Evolutionary conservation across 305 asterid species (phyloP).

Genomic region (Lippia alba): DNA sequence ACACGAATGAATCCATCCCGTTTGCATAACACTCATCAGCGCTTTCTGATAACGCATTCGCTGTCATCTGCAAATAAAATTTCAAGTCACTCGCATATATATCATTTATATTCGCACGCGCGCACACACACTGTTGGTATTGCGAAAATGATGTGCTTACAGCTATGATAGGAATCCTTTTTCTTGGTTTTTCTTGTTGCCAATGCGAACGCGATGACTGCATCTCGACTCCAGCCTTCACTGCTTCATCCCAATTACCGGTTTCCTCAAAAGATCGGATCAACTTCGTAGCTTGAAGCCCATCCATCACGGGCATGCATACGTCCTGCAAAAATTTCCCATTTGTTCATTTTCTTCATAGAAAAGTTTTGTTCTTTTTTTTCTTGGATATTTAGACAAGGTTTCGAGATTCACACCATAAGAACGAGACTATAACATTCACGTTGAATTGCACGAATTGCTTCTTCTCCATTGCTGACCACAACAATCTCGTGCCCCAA

Average conservation of each 20-base stretch:
- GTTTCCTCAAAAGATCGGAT: constrained; percentile 68
- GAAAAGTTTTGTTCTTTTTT: constrained; percentile 56
- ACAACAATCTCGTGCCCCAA: constrained; percentile 58
- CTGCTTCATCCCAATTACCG: constrained; percentile 69
- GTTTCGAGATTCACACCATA: constrained; percentile 45
- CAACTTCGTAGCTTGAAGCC: constrained; percentile 64
- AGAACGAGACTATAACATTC: constrained; percentile 53
- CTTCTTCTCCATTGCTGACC: constrained; percentile 66
- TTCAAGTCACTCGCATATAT: not conserved
- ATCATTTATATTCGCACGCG: constrained; percentile 46
- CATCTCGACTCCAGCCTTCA: constrained; percentile 54
- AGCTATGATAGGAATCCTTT: constrained; percentile 61
- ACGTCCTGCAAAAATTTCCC: constrained; percentile 62
- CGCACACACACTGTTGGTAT: constrained; percentile 50
- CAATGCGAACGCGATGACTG: constrained; percentile 36
- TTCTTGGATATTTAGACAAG: too few relatives aligned
- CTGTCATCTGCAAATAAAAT: constrained; percentile 61
- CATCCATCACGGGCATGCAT: constrained; percentile 78
- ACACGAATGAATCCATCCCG: constrained; percentile 77
- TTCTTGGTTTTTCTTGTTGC: constrained; percentile 26
- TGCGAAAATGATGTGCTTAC: constrained; percentile 32
- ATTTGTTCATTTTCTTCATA: constrained; percentile 71
- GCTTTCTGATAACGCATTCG: constrained; percentile 67
- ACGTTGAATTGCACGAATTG: constrained; percentile 58
- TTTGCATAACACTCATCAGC: constrained; percentile 68